Evolutionary conservation across 2,329 filamentous ascomycete genomes (phyloP).

Genomic region (Escovopsis sp.): DNA sequence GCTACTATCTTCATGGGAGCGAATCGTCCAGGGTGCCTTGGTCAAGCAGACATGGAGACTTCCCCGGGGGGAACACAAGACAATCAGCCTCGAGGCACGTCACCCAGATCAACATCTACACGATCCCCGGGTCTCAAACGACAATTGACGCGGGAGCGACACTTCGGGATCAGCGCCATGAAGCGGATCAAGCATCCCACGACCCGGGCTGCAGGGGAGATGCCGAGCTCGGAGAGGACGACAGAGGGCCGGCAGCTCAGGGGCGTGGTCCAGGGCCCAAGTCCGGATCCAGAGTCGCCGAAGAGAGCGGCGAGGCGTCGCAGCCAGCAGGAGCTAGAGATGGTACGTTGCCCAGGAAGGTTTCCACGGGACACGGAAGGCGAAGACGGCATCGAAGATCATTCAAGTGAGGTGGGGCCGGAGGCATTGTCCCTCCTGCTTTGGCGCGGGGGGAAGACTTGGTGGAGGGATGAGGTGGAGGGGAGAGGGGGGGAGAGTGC

Average conservation of each 20-base stretch:
- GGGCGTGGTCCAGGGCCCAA: no score
- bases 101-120: conserved; percentile 14
- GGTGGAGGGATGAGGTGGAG: conserved; percentile 5
- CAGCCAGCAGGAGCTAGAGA: conserved; percentile 2
- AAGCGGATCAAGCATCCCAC: neutral
- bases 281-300: no score
- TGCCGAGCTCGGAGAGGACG: neutral
- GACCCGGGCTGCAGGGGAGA: neutral
- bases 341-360: conserved; percentile 11
- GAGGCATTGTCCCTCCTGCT: neutral
- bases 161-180: neutral
- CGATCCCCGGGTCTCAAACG: neutral
- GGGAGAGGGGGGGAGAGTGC: conserved; percentile 5
- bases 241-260: neutral
- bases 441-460: neutral
- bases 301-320: neutral
- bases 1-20: conserved; percentile 2
- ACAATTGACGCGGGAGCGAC: neutral
- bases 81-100: conserved; percentile 8
- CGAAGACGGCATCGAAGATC: conserved; percentile 16
- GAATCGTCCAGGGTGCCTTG: neutral
- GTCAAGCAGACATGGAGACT: neutral
- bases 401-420: conserved; percentile 7
- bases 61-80: neutral
- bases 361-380: conserved; percentile 13